phyloP scores from a whole-genome alignment of 2,329 filamentous ascomycete genomes.

The Colletotrichum australisinense region DNA sequence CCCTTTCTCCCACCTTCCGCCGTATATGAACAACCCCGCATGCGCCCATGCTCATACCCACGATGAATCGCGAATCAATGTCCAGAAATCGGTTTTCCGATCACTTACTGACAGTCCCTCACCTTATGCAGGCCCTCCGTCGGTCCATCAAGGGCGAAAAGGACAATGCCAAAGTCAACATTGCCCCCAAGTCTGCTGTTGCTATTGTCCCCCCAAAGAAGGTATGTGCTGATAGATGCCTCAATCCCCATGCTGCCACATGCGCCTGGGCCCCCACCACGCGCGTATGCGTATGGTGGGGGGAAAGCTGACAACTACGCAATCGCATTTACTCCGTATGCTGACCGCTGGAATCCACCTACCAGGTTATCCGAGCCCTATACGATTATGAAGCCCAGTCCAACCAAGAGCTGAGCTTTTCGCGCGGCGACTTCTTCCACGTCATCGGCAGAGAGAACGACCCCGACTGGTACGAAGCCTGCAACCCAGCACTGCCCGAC shows the following conservation, averaged over 20 bases:
- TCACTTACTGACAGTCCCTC: conserved; percentile 54
- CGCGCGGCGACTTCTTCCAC: conserved; percentile 96
- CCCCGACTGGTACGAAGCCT: conserved; percentile 96
- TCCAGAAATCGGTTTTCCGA: conserved; percentile 34
- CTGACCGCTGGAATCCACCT: conserved; percentile 38
- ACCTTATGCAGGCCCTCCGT: conserved; percentile 76
- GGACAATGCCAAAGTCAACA: conserved; percentile 78
- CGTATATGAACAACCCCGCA: conserved; percentile 29
- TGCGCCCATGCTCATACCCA: conserved; percentile 36
- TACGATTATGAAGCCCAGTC: conserved; percentile 89
- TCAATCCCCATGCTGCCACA: background rate
- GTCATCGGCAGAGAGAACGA: conserved; percentile 97
- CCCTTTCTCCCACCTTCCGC: conserved; percentile 30
- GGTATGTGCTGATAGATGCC: conserved; percentile 61
- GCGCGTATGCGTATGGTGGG: background rate
- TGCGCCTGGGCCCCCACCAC: background rate
- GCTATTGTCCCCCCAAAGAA: conserved; percentile 95
- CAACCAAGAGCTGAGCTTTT: conserved; percentile 87
- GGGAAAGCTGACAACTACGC: background rate
- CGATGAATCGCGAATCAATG: conserved; percentile 28
- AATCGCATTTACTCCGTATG: conserved; percentile 5
- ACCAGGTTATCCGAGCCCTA: conserved; percentile 93
- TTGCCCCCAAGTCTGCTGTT: conserved; percentile 86
- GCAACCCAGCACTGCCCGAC: conserved; percentile 89
- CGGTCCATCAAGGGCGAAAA: conserved; percentile 93